These are phyloP conservation scores for Amyloporia xantha DNA, from an alignment of 768 basidiomycete species.

Conservation along the genomic window DNA sequence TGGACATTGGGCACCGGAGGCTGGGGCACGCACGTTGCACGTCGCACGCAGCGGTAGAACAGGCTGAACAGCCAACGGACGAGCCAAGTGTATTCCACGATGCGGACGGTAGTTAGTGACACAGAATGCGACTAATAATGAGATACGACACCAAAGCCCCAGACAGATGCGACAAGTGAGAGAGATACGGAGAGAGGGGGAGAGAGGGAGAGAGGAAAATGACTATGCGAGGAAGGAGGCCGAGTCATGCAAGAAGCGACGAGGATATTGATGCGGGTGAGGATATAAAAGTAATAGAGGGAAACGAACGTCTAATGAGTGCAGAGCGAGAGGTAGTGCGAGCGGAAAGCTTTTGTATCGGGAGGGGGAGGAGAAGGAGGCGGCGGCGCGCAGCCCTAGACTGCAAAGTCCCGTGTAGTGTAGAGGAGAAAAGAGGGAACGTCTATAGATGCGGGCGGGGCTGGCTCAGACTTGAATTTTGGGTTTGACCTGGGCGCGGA, in stretches of 20 bases:
- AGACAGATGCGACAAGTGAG: conserved; percentile 1
- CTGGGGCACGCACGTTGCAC: no score
- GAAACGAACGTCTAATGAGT: conserved; percentile 16
- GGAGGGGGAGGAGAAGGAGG: conserved; percentile 1
- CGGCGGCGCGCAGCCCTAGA: conserved; percentile 2
- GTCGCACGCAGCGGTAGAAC: no score
- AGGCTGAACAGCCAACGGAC: no score
- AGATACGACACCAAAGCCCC: conserved; percentile 3
- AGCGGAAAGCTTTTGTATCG: conserved; percentile 18
- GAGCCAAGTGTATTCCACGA: conserved; percentile 3
- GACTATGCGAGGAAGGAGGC: conserved; percentile 9
- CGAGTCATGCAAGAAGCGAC: background rate
- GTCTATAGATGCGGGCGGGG: conserved; percentile 13
- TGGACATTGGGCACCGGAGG: no score
- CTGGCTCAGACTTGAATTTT: conserved; percentile 18
- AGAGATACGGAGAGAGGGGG: background rate
- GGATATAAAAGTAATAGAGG: conserved; percentile 11
- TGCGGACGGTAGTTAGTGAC: background rate
- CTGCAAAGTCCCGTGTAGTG: conserved; percentile 20
- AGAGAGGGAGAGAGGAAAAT: conserved; percentile 6
- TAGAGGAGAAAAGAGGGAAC: conserved; percentile 5
- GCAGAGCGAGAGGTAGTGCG: conserved; percentile 15
- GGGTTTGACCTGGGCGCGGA: conserved; percentile 18
- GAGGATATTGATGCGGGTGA: conserved; percentile 17
- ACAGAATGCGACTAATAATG: conserved; percentile 1